Percentiles rank a stretch among this genome's conserved stretches.
These are phyloP conservation scores for Kurtzmaniella quercitrusa DNA, from an alignment of 1,139 yeast species.

Conservation along the genomic window DNA sequence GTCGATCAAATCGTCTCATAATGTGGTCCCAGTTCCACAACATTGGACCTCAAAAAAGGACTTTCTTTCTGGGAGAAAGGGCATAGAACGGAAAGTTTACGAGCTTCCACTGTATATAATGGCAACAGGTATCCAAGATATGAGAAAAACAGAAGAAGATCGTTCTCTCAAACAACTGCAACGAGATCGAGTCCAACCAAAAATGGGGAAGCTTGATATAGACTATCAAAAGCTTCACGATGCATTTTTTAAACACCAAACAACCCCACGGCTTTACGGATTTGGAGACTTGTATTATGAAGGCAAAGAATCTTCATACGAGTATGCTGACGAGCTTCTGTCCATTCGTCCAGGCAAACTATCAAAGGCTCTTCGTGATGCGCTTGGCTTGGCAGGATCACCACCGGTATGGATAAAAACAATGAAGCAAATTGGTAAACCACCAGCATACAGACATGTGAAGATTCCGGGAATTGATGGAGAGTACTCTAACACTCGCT, in stretches of 20 bases:
- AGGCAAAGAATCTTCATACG: slow-evolving; percentile 61
- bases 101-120: slow-evolving; percentile 73
- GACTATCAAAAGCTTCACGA: slow-evolving; percentile 81
- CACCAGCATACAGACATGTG: slow-evolving; percentile 76
- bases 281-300: slow-evolving; percentile 83
- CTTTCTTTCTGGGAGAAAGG: slow-evolving; percentile 67
- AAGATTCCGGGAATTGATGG: slow-evolving; percentile 53
- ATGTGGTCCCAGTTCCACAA: slow-evolving; percentile 71
- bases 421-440: slow-evolving; percentile 74
- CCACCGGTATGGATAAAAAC: slow-evolving; percentile 80
- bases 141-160: slow-evolving; percentile 64
- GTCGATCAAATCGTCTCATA: slow-evolving; percentile 60
- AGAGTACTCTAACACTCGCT: slow-evolving; percentile 26
- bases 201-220: slow-evolving; percentile 80
- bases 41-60: slow-evolving; percentile 86
- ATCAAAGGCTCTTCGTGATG: slow-evolving; percentile 55
- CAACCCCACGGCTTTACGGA: slow-evolving; percentile 62
- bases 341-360: slow-evolving; percentile 66
- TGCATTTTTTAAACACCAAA: slow-evolving; percentile 81
- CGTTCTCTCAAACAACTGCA: slow-evolving; percentile 65
- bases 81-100: slow-evolving; percentile 70
- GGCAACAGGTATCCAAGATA: slow-evolving; percentile 83
- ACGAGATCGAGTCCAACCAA: slow-evolving; percentile 86
- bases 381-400: slow-evolving; percentile 53
- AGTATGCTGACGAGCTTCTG: slow-evolving; percentile 29